Conservation (phyloP, 129 eudicot species). For the Artemisia annua region DNA sequence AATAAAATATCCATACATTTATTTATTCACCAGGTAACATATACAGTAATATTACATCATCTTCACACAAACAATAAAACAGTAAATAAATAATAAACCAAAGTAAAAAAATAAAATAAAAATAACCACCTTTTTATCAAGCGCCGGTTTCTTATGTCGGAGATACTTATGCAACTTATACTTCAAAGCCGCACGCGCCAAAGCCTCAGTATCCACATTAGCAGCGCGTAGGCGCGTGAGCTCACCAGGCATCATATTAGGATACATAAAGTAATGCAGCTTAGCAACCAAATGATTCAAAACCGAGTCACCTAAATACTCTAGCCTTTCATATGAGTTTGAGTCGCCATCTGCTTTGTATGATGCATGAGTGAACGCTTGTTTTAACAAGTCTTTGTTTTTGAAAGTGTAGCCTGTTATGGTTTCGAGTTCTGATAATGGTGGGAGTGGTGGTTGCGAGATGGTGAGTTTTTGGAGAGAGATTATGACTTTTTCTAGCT, state of each 20-base stretch:
- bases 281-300: slow-evolving; percentile 36
- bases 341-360: slow-evolving; percentile 5
- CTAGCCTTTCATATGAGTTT: slow-evolving; percentile 43
- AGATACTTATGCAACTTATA: slow-evolving; percentile 38
- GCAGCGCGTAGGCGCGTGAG: slow-evolving; percentile 60
- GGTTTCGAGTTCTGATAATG: slow-evolving; percentile 34
- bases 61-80: too few relatives aligned
- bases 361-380: slow-evolving; percentile 48
- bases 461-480: too few relatives aligned
- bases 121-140: slow-evolving; percentile 39
- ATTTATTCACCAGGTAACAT: not conserved
- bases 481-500: too few relatives aligned
- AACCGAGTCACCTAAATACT: slow-evolving; percentile 60
- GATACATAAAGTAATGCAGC: slow-evolving; percentile 38
- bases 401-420: slow-evolving; percentile 35
- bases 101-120: not conserved
- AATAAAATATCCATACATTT: too few relatives aligned
- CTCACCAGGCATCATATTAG: slow-evolving; percentile 50
- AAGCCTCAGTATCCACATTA: slow-evolving; percentile 68
- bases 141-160: slow-evolving; percentile 47
- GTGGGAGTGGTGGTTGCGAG: not conserved
- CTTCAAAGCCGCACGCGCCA: slow-evolving; percentile 58
- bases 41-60: not conserved
- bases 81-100: too few relatives aligned
- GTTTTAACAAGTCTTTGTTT: slow-evolving; percentile 30